These are phyloP conservation scores for Carpinus fangiana DNA, from an alignment of 306 rosid genomes.

Conservation along the genomic window DNA sequence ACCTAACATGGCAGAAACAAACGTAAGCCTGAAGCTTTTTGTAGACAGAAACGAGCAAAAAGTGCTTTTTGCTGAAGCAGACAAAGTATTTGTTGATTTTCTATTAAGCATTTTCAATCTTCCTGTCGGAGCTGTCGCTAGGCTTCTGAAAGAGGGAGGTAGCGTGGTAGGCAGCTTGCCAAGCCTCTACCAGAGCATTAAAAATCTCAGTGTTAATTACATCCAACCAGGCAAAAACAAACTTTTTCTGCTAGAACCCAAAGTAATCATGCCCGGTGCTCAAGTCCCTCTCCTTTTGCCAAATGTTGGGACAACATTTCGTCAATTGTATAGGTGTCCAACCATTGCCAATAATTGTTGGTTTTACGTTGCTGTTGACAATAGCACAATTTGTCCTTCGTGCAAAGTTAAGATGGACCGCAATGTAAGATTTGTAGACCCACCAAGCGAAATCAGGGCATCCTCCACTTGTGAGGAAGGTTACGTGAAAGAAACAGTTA, in stretches of 20 bases:
- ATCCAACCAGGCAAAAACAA: not conserved
- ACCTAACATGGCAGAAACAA: not conserved
- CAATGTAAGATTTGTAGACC: not conserved
- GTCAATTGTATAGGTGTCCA: no score
- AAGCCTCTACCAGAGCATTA: conserved; percentile 20
- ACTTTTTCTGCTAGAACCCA: not conserved
- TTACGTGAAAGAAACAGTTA: conserved; percentile 31
- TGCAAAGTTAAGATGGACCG: not conserved
- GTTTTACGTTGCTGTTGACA: no score
- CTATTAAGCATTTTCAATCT: conserved; percentile 20
- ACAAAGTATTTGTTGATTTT: conserved; percentile 24
- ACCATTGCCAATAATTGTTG: no score
- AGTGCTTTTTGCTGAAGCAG: conserved; percentile 24
- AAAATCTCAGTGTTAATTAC: not conserved
- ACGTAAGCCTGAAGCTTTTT: conserved; percentile 16
- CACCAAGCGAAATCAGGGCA: not conserved
- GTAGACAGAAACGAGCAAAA: not conserved
- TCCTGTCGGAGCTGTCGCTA: conserved; percentile 17
- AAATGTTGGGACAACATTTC: no score
- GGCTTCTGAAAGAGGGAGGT: not conserved
- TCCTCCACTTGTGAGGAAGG: not conserved
- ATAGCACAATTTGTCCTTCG: not conserved
- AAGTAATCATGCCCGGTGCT: not conserved
- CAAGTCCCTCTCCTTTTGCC: not conserved
- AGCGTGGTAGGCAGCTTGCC: conserved; percentile 16